Evolutionary conservation across 163 green algal species (phyloP).

Genomic region (Volvox carteri): DNA sequence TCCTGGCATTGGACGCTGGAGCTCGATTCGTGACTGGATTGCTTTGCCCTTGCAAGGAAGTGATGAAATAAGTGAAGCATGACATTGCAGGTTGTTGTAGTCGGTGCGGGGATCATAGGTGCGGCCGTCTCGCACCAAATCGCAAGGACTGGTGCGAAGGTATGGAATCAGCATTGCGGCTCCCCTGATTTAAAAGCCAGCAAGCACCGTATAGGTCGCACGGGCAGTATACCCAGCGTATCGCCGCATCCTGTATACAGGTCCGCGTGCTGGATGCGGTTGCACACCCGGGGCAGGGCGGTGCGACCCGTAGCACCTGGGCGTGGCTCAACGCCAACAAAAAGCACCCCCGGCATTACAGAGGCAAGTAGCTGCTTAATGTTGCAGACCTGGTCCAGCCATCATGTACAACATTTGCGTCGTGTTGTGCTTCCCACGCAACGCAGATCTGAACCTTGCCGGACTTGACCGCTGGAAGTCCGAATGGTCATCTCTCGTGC

Average conservation of each 20-base stretch:
- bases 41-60: too few species aligned
- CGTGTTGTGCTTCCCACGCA: too few species aligned
- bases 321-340: slow-evolving; percentile 52
- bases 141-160: slow-evolving; percentile 5
- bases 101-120: slow-evolving; percentile 24
- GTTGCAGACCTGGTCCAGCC: too few species aligned
- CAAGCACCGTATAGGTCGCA: background rate
- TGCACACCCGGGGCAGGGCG: slow-evolving; percentile 3
- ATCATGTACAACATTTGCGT: too few species aligned
- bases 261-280: slow-evolving; percentile 35
- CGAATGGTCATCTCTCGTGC: slow-evolving; percentile 23
- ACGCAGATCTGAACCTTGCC: slow-evolving; percentile 47
- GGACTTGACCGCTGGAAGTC: slow-evolving; percentile 35
- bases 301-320: slow-evolving; percentile 29
- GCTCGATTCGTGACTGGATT: too few species aligned
- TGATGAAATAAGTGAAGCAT: too few species aligned
- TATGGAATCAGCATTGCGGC: background rate
- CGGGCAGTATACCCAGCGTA: background rate
- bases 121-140: slow-evolving; percentile 6
- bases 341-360: slow-evolving; percentile 45
- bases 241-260: background rate
- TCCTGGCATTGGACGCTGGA: too few species aligned
- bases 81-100: slow-evolving; percentile 11
- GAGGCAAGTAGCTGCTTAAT: slow-evolving; percentile 4
- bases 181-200: background rate